Evolutionary conservation across 2,329 filamentous ascomycete genomes (phyloP), one percentile per base, ranked within the genome.

Genomic region (Xylariales sp.): DNA sequence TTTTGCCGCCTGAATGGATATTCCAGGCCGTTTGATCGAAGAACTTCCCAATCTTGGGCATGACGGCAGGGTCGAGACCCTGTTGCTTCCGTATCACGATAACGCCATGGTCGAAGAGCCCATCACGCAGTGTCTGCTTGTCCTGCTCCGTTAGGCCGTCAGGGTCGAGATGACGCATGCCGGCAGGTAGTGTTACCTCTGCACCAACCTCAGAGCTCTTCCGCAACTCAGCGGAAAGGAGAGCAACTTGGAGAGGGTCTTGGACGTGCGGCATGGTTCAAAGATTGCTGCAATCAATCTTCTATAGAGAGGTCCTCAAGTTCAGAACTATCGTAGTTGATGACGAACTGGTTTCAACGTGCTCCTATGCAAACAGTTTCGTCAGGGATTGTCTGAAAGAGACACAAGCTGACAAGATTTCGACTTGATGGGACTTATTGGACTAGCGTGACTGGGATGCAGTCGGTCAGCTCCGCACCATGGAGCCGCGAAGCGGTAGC

Each of bases 81-180:
- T 38, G 35, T 25, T 38, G 35, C 12, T 28, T 27, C n/a, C 20
- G 35, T 19, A 38, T 25, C 7, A 38, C 35, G 21, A 38, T 19
- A 16, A 38, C 35, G n/a, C 35, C 35, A 12, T 28, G n/a, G 12
- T 38, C 22, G 12, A 38, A 38, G 7, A 38, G 22, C n/a, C 35
- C 22, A 7, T 7, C 7, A 8, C 35, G 21, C 22, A 38, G 4
- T 5, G 22, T 38, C 7, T 14, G 7, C 22, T 18, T 27, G 9
- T 38, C 35, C 12, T 28, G 20, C 2, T 15, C 35, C 9, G 20
- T 27, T 14, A 38, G 15, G 4, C n/a, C n/a, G 7, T 18, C 35
- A 5, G 27, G 8, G 8, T 38, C 35, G 16, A 38, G 8, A 12
- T 38, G 21, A 10, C 12, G 22, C 35, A 38, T 38, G n/a, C 20